These are phyloP conservation scores for Psilocybe azurescens DNA, from an alignment of 768 basidiomycete species.

Conservation along the genomic window DNA sequence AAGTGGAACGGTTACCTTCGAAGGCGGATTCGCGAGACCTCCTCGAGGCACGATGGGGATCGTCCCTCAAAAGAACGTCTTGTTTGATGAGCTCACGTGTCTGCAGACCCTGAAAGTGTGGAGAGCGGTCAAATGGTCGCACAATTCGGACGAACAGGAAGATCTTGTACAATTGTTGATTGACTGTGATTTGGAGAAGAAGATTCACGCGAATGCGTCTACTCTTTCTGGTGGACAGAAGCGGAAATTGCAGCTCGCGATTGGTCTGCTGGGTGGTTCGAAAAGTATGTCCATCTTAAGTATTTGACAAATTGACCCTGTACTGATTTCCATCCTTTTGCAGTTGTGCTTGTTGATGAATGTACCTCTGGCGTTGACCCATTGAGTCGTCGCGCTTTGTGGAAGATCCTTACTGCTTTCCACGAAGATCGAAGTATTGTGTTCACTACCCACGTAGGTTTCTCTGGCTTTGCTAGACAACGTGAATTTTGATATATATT, in stretches of 20 bases:
- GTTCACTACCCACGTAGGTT: conserved; percentile 77
- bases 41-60: conserved; percentile 74
- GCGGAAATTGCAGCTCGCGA: conserved; percentile 82
- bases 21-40: conserved; percentile 56
- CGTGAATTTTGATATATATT: background rate
- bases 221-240: conserved; percentile 84
- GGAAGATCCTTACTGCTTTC: conserved; percentile 74
- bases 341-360: conserved; percentile 66
- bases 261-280: conserved; percentile 79
- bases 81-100: conserved; percentile 79
- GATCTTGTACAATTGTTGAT: conserved; percentile 67
- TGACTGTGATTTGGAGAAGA: conserved; percentile 76
- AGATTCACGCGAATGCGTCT: conserved; percentile 67
- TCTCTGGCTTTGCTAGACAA: background rate
- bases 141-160: conserved; percentile 48
- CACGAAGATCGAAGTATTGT: conserved; percentile 71
- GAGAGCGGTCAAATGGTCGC: conserved; percentile 73
- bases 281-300: conserved; percentile 46
- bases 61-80: conserved; percentile 84
- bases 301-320: background rate
- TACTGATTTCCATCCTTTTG: conserved; percentile 2
- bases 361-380: conserved; percentile 87
- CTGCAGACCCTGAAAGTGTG: conserved; percentile 76
- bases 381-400: conserved; percentile 75
- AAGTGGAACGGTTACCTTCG: conserved; percentile 60